Evolutionary conservation across 2,329 filamentous ascomycete species (phyloP).

Genomic region (Dactylellina leptospora): DNA sequence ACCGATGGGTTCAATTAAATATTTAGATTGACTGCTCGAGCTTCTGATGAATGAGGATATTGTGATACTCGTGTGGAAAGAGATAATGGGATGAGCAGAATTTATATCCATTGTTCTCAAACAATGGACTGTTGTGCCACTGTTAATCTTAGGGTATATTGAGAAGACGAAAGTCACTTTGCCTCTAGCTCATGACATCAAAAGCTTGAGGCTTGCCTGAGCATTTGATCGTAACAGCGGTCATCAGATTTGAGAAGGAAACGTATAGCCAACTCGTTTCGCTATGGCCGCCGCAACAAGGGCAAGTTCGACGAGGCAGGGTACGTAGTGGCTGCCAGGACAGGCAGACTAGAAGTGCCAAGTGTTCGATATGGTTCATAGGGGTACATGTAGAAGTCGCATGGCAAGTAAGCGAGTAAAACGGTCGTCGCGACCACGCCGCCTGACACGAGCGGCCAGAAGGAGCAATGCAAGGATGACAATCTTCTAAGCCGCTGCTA

Average conservation of each 20-base stretch:
- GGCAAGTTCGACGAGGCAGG: conserved; percentile 1
- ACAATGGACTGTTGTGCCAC: conserved; percentile 46
- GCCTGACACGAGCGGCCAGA: conserved; percentile 7
- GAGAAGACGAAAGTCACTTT: conserved; percentile 4
- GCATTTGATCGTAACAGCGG: neutral
- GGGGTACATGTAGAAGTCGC: neutral
- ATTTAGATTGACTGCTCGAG: neutral
- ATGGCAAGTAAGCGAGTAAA: conserved; percentile 6
- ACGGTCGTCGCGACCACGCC: conserved; percentile 3
- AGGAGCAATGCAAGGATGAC: neutral
- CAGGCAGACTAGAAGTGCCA: conserved; percentile 3
- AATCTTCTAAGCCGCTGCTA: conserved; percentile 6
- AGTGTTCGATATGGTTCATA: neutral
- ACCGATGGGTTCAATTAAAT: neutral
- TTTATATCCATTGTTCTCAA: conserved; percentile 46
- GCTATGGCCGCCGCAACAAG: neutral
- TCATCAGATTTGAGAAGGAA: conserved; percentile 12
- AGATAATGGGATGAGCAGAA: neutral
- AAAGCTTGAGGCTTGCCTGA: neutral
- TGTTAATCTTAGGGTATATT: neutral
- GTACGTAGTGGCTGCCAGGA: conserved; percentile 7
- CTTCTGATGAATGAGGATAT: neutral
- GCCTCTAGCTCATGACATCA: conserved; percentile 12
- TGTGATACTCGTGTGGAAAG: neutral
- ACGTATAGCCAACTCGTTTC: neutral